Evolutionary conservation across 2,329 filamentous ascomycete species (phyloP), one percentile per base, ranked within the genome.

Genomic region (Ophiostoma angusticollis): DNA sequence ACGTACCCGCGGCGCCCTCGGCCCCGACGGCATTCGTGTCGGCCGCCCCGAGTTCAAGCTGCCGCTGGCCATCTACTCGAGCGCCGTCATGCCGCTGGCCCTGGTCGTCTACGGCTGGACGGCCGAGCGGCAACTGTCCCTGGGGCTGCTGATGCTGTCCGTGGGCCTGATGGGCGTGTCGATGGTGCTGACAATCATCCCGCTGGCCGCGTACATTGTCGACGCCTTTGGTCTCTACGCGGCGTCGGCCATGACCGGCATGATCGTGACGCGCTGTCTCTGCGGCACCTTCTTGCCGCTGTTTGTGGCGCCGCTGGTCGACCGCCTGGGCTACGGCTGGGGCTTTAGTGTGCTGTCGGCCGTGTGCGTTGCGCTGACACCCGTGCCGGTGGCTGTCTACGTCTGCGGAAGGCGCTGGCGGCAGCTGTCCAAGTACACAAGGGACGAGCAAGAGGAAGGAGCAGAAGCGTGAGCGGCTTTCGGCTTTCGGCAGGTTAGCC

Each of bases 231-330:
- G 70, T 0, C 42, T 69, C 6, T 74, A 70, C 47, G 65, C 70
- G 2, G 72, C 72, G 0, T 72, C 68, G 9, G 70, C 70, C 2
- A 62, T 74, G 58, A 74, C 71, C 0, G 69, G 66, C 1, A 50
- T 74, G 5, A 71, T 76, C 41, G 67, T 75, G 2, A 61, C 61
- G 2, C 58, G 71, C 27, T 74, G 70, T 42, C 53, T 78, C 0
- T 63, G 67, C 54, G 66, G 71, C 4, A 74, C 73, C 0, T 68
- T 78, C 30, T 46, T 78, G 22, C 74, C 74, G 1, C 56, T 78
- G 31, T 54, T 60, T 0, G 61, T 65, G 1, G 63, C 56, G 2
- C 68, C 70, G 0, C 48, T 76, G 31, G 58, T 66, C 0, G 59
- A 62, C 7, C 42, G 40, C 0, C 57, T 72, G 12, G 73, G 71